Percentiles rank a stretch among this genome's conserved stretches.
phyloP scores from a whole-genome alignment of 2,329 filamentous ascomycete genomes.

The Arthrobotrys sphaeroides region DNA sequence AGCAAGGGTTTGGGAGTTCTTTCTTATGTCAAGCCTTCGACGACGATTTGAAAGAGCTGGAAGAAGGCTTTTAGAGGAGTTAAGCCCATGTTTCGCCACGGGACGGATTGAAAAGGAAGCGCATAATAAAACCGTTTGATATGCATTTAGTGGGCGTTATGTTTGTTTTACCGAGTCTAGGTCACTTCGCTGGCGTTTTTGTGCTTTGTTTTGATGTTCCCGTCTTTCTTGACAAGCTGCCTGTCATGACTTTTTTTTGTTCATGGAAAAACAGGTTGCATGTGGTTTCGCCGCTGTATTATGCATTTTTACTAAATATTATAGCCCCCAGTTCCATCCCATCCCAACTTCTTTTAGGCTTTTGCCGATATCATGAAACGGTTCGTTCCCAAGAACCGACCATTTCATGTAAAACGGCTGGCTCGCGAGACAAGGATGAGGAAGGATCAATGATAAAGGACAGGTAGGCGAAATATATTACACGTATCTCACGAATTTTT shows the following conservation, averaged over 20 bases:
- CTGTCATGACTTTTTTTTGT: not conserved
- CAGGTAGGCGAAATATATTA: not conserved
- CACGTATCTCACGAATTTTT: too few relatives aligned
- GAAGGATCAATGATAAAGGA: not conserved
- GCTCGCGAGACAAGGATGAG: not conserved
- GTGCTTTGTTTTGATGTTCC: not conserved
- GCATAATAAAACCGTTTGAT: conserved; percentile 1
- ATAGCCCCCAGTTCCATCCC: conserved; percentile 9
- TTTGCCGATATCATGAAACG: conserved; percentile 17
- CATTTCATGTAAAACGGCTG: conserved; percentile 2
- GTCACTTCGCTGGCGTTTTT: conserved; percentile 1
- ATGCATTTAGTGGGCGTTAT: conserved; percentile 12
- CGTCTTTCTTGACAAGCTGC: too few relatives aligned
- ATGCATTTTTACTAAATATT: conserved; percentile 5
- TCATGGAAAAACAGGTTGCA: conserved; percentile 14
- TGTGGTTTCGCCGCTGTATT: conserved; percentile 1
- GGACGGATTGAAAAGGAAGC: not conserved
- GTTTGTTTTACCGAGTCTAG: conserved; percentile 14
- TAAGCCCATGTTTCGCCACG: not conserved
- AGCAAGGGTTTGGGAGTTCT: conserved; percentile 20
- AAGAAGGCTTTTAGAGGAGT: conserved; percentile 20
- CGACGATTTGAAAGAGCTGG: conserved; percentile 48
- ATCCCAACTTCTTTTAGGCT: conserved; percentile 19
- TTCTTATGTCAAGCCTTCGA: conserved; percentile 42
- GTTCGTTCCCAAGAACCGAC: not conserved